Percentiles rank a stretch among this genome's conserved stretches.
Evolutionary conservation across 129 eudicot genomes (phyloP).

Genomic region (Escallonia rubra): DNA sequence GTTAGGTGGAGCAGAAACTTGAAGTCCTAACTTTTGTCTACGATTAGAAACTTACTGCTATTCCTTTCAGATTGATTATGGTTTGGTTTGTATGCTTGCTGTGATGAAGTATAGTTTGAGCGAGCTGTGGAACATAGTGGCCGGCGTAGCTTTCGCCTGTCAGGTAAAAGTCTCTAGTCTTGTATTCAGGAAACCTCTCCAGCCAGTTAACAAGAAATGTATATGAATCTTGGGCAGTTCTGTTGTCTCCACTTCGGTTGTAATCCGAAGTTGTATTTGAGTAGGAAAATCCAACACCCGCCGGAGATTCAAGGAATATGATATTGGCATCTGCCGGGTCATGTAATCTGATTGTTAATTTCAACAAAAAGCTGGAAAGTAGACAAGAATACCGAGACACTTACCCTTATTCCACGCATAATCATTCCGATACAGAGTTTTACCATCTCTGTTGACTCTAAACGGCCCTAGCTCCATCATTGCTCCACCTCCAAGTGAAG

Average conservation of each 20-base stretch:
- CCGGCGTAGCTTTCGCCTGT: conserved; percentile 19
- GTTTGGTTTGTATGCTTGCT: conserved; percentile 12
- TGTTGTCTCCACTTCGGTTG: conserved; percentile 1
- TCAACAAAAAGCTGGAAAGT: background rate
- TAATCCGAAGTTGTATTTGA: conserved; percentile 17
- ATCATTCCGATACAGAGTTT: conserved; percentile 7
- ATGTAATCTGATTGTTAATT: background rate
- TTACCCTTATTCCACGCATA: conserved; percentile 22
- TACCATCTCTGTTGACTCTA: conserved; percentile 8
- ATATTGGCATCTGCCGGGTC: conserved; percentile 4
- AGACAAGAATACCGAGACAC: background rate
- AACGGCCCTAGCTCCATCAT: conserved; percentile 20
- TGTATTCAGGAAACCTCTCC: conserved; percentile 17
- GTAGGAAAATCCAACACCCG: conserved; percentile 26
- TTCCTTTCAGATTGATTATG: conserved; percentile 12
- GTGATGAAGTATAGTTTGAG: conserved; percentile 9
- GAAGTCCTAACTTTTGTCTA: too few species aligned
- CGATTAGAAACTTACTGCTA: conserved; percentile 1
- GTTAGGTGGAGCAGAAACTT: too few species aligned
- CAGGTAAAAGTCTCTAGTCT: conserved; percentile 13
- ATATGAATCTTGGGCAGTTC: conserved; percentile 10
- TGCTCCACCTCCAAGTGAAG: conserved; percentile 19
- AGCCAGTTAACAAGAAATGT: conserved; percentile 17
- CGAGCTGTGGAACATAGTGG: conserved; percentile 17
- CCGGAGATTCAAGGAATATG: conserved; percentile 17